A percentile compares a stretch with the other conserved stretches of the same genome.
Conservation (phyloP, 352 stramenopile species). For the Globisporangium echinulatum region DNA sequence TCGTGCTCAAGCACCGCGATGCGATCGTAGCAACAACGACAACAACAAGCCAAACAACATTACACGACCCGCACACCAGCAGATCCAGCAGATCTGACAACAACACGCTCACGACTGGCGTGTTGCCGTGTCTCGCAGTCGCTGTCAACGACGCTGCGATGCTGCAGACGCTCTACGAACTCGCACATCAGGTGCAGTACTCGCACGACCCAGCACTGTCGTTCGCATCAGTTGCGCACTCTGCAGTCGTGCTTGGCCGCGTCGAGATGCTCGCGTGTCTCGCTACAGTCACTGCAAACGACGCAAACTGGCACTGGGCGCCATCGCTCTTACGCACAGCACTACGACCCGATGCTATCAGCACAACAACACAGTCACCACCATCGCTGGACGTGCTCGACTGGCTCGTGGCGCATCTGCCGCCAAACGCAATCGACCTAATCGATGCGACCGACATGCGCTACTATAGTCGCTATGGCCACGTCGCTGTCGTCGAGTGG, state of each 20-base stretch:
- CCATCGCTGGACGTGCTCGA: background rate
- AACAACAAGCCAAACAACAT: background rate
- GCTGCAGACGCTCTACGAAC: background rate
- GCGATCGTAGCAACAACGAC: background rate
- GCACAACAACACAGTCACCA: too few relatives aligned
- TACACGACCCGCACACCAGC: background rate
- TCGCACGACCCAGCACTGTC: background rate
- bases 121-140: background rate
- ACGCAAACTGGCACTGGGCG: background rate
- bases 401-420: background rate
- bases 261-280: constrained; percentile 2
- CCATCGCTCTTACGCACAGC: background rate
- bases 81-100: background rate
- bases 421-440: background rate
- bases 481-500: background rate
- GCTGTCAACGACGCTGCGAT: constrained; percentile 1
- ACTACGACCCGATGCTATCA: background rate
- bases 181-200: background rate
- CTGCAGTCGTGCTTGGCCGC: background rate
- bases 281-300: background rate
- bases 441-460: background rate
- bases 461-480: background rate
- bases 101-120: background rate
- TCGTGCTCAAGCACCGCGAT: background rate
- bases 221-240: background rate